Conservation (phyloP, 805 yeast genomes). For the Wickerhamiella slavikovae region DNA sequence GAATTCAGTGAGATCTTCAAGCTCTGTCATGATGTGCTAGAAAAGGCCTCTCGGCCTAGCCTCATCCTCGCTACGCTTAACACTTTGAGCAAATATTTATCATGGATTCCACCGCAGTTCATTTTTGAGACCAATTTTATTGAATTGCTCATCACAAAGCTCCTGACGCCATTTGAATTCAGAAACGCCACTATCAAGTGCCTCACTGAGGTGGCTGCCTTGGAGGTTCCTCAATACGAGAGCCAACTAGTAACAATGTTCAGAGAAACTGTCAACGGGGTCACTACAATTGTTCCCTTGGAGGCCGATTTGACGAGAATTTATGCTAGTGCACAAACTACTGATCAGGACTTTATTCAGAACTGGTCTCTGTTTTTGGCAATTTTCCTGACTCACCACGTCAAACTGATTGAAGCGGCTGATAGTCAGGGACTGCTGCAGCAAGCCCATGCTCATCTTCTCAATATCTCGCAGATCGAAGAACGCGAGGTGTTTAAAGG, state of each 20-base stretch:
- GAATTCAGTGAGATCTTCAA: conserved; percentile 89
- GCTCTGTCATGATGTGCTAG: conserved; percentile 82
- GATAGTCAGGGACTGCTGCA: conserved; percentile 38
- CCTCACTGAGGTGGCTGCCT: conserved; percentile 70
- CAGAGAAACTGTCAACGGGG: conserved; percentile 48
- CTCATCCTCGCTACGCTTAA: conserved; percentile 68
- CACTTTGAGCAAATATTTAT: conserved; percentile 64
- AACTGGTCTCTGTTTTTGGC: conserved; percentile 86
- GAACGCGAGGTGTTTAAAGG: conserved; percentile 94
- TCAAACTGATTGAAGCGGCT: conserved; percentile 27
- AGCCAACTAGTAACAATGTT: conserved; percentile 48
- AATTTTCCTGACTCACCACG: conserved; percentile 66
- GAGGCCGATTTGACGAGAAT: conserved; percentile 48
- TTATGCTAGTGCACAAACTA: conserved; percentile 54
- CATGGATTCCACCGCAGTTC: conserved; percentile 85
- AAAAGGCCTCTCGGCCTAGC: conserved; percentile 69
- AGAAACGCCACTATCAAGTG: conserved; percentile 78
- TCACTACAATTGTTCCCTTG: conserved; percentile 48
- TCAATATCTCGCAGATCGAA: conserved; percentile 72
- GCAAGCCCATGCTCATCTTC: conserved; percentile 58
- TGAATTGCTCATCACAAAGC: conserved; percentile 50
- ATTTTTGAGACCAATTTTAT: conserved; percentile 75
- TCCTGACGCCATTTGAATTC: conserved; percentile 56
- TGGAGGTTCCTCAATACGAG: conserved; percentile 32
- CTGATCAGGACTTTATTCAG: conserved; percentile 84